These are phyloP conservation scores for Aureobasidium melanogenum DNA, from an alignment of 2,329 filamentous ascomycete species.

Conservation along the genomic window DNA sequence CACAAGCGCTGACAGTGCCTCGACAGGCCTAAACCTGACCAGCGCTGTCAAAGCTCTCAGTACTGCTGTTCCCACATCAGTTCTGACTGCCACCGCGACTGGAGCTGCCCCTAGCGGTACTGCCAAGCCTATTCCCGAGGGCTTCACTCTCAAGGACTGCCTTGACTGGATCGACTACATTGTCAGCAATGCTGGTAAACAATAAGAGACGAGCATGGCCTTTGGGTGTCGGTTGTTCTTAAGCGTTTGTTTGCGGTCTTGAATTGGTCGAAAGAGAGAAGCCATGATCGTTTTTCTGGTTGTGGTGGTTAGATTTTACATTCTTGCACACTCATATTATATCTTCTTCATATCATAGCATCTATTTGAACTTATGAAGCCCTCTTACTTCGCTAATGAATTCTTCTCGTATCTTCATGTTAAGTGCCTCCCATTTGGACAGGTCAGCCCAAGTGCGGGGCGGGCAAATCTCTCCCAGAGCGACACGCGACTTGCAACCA, in stretches of 20 bases:
- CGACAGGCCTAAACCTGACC: not conserved
- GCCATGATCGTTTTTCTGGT: not conserved
- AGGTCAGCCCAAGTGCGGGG: not conserved
- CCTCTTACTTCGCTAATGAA: too few relatives aligned
- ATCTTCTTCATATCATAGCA: not conserved
- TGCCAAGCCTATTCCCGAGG: constrained; percentile 14
- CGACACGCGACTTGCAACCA: not conserved
- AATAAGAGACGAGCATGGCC: not conserved
- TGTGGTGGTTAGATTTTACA: not conserved
- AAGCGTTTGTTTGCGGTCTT: not conserved
- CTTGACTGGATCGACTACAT: constrained; percentile 19
- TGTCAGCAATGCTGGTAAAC: not conserved
- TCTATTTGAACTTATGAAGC: not conserved
- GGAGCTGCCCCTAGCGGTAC: constrained; percentile 12
- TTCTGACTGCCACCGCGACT: constrained; percentile 15
- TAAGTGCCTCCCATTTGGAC: not conserved
- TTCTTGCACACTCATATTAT: not conserved
- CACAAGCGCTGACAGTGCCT: not conserved
- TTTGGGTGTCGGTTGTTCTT: not conserved
- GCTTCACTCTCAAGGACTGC: constrained; percentile 16
- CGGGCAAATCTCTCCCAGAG: too few relatives aligned
- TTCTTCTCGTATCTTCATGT: too few relatives aligned
- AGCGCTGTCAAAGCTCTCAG: constrained; percentile 17
- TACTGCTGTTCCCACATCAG: constrained; percentile 16
- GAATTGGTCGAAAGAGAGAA: not conserved